Conservation (phyloP, 352 stramenopile species). For the Chrysophaeum taylorii region DNA sequence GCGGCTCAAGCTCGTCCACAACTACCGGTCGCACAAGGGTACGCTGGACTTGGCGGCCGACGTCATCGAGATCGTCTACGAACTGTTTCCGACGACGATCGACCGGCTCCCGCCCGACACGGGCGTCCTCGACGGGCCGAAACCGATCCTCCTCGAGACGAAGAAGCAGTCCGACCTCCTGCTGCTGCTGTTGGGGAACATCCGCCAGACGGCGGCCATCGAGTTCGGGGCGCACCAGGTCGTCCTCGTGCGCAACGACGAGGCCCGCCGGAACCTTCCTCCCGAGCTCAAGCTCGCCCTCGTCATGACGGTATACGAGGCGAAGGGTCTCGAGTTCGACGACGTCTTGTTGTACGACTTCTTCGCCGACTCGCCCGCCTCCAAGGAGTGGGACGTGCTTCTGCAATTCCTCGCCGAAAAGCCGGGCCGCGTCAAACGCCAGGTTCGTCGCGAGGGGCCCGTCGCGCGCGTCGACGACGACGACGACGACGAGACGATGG, state of each 20-base stretch:
- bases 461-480: too few species aligned
- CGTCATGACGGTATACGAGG: constrained; percentile 40
- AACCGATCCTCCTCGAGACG: constrained; percentile 33
- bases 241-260: constrained; percentile 37
- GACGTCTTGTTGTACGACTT: constrained; percentile 40
- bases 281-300: constrained; percentile 35
- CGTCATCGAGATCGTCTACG: constrained; percentile 39
- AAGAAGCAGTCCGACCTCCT: constrained; percentile 27
- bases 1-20: constrained; percentile 35
- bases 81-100: constrained; percentile 32
- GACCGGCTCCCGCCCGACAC: constrained; percentile 34
- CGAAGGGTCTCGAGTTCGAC: constrained; percentile 41
- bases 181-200: constrained; percentile 34
- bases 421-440: background rate
- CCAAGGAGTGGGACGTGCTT: background rate
- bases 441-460: too few species aligned
- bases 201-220: constrained; percentile 32
- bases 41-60: constrained; percentile 33
- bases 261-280: constrained; percentile 32
- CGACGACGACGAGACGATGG: too few species aligned
- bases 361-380: constrained; percentile 28
- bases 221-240: constrained; percentile 44
- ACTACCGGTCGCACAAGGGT: constrained; percentile 37
- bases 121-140: constrained; percentile 31
- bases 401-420: background rate